Evolutionary conservation across 2,329 filamentous ascomycete genomes (phyloP).

Genomic region (Calonectria honghensis): DNA sequence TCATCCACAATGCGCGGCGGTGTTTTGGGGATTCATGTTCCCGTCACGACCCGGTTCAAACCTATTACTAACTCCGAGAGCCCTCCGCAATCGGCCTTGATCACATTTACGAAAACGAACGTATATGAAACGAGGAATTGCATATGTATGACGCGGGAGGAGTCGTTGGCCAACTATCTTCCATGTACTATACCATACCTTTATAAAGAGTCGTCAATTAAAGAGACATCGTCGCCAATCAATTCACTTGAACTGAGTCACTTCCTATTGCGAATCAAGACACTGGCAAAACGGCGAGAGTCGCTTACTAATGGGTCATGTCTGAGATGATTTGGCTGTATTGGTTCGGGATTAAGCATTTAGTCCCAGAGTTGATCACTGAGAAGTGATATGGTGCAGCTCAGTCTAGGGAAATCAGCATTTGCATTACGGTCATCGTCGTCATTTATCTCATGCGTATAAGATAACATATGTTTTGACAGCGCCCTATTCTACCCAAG

Average conservation of each 20-base stretch:
- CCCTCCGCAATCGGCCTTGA: conserved; percentile 43
- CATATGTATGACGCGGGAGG: conserved; percentile 38
- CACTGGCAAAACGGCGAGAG: background rate
- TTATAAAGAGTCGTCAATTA: conserved; percentile 38
- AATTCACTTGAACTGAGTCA: background rate
- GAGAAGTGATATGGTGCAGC: background rate
- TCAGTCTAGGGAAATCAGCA: background rate
- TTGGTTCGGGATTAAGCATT: background rate
- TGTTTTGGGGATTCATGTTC: conserved; percentile 36
- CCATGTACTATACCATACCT: conserved; percentile 42
- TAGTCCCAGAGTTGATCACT: background rate
- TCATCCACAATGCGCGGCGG: conserved; percentile 33
- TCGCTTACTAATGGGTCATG: background rate
- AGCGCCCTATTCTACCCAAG: too few relatives aligned
- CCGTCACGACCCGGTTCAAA: conserved; percentile 41
- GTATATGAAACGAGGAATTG: conserved; percentile 38
- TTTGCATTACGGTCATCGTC: too few relatives aligned
- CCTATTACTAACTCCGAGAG: conserved; percentile 32
- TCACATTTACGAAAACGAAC: conserved; percentile 28
- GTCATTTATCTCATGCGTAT: background rate
- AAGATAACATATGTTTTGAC: background rate
- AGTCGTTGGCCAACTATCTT: conserved; percentile 36
- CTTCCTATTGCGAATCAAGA: background rate
- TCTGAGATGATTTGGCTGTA: background rate
- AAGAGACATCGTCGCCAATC: conserved; percentile 41